phyloP scores from a whole-genome alignment of 2,329 filamentous ascomycete genomes.

The Aplosporella prunicola region DNA sequence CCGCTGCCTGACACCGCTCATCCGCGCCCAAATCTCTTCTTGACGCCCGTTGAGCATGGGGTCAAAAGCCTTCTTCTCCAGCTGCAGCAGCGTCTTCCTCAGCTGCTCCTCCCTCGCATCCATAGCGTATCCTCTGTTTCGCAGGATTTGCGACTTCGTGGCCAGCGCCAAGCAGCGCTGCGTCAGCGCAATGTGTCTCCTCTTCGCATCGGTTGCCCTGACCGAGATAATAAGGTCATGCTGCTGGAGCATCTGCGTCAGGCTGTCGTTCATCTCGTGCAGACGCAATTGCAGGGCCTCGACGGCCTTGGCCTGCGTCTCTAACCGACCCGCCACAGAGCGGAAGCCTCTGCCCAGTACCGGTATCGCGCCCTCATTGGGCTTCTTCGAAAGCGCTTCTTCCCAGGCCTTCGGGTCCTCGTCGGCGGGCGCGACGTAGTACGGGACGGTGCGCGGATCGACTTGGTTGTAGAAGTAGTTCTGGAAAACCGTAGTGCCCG shows the following conservation, averaged over 20 bases:
- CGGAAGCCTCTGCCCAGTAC: slow-evolving; percentile 66
- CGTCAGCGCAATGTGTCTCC: slow-evolving; percentile 63
- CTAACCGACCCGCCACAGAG: slow-evolving; percentile 61
- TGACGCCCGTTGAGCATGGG: slow-evolving; percentile 65
- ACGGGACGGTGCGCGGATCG: slow-evolving; percentile 62
- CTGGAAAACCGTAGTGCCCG: slow-evolving; percentile 64
- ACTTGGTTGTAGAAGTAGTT: slow-evolving; percentile 85
- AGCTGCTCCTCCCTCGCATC: slow-evolving; percentile 72
- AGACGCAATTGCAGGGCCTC: slow-evolving; percentile 60
- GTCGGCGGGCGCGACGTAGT: slow-evolving; percentile 58
- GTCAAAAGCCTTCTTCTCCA: slow-evolving; percentile 64
- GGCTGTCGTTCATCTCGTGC: slow-evolving; percentile 68
- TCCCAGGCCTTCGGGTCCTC: slow-evolving; percentile 78
- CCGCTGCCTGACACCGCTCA: slow-evolving; percentile 65
- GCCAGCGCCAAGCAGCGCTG: slow-evolving; percentile 66
- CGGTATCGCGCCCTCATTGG: slow-evolving; percentile 65
- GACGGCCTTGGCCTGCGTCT: slow-evolving; percentile 61
- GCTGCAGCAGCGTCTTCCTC: slow-evolving; percentile 57
- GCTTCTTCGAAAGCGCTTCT: slow-evolving; percentile 71
- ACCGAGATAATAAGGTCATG: slow-evolving; percentile 71
- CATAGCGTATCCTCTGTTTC: slow-evolving; percentile 72
- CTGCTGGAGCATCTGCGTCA: slow-evolving; percentile 62
- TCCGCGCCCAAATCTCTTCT: slow-evolving; percentile 77
- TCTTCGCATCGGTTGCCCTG: slow-evolving; percentile 60
- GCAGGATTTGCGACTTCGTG: slow-evolving; percentile 68